These are phyloP conservation scores for Micractinium conductrix DNA, from an alignment of 139 green algal genomes.

Conservation along the genomic window DNA sequence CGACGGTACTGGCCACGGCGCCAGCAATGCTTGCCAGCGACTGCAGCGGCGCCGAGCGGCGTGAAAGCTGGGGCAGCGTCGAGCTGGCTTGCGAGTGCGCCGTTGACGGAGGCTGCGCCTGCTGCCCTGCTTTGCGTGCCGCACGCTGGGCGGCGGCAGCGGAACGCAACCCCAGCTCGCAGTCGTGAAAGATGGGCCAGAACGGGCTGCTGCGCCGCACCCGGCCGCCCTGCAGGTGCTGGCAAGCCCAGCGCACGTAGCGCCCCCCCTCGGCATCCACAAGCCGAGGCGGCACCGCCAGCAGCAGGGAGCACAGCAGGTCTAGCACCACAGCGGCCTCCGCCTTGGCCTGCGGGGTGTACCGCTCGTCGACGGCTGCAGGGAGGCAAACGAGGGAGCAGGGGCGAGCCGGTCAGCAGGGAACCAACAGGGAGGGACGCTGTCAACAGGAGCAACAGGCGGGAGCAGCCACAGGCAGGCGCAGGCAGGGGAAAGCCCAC, in stretches of 20 bases:
- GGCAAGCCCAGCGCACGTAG: slow-evolving; percentile 34
- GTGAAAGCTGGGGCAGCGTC: background rate
- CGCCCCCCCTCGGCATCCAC: slow-evolving; percentile 1
- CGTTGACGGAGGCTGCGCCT: background rate
- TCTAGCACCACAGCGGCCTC: slow-evolving; percentile 18
- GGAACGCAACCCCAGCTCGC: background rate
- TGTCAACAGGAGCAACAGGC: no score
- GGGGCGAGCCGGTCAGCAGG: background rate
- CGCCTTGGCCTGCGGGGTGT: background rate
- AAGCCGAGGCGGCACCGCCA: background rate
- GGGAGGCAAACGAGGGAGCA: background rate
- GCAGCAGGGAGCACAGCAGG: slow-evolving; percentile 22
- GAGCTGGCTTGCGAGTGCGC: no score
- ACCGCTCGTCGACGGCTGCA: background rate
- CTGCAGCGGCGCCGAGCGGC: background rate
- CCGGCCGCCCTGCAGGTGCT: slow-evolving; percentile 18
- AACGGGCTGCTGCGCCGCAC: slow-evolving; percentile 3
- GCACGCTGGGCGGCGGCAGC: background rate
- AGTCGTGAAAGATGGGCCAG: background rate
- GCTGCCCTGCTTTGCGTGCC: background rate
- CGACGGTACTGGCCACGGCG: background rate
- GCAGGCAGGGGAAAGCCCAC: no score
- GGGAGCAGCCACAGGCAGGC: no score
- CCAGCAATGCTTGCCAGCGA: background rate
- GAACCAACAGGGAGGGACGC: no score